These are phyloP conservation scores for Prinsepia uniflora DNA, from an alignment of 306 rosid species.

Conservation along the genomic window DNA sequence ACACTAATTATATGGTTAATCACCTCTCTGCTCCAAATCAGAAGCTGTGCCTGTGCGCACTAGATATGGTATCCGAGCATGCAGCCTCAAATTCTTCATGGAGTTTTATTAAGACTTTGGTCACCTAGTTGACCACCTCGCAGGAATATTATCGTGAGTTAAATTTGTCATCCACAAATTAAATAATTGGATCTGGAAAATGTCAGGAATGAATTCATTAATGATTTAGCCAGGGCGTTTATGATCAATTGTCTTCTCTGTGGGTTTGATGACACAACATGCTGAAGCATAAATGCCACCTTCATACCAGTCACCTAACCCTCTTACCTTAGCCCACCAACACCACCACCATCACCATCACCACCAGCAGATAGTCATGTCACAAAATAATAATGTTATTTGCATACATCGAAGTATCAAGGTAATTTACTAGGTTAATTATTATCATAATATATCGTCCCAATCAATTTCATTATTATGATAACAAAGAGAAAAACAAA, in stretches of 20 bases:
- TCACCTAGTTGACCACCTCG: too few species aligned
- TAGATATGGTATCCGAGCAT: too few species aligned
- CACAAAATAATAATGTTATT: background rate
- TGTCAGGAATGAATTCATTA: background rate
- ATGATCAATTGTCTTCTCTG: background rate
- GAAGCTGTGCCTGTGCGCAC: too few species aligned
- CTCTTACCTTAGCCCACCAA: background rate
- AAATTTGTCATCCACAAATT: background rate
- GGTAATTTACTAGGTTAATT: too few species aligned
- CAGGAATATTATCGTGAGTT: background rate
- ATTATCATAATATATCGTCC: background rate
- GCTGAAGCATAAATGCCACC: background rate
- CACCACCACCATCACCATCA: too few species aligned
- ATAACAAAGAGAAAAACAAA: too few species aligned
- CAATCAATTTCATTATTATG: slow-evolving; percentile 12
- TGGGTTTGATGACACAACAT: background rate
- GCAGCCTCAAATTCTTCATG: background rate
- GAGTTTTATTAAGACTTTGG: background rate
- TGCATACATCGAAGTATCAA: background rate
- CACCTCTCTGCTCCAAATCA: background rate
- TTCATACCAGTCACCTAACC: slow-evolving; percentile 14
- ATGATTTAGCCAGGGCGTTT: background rate
- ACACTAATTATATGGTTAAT: background rate
- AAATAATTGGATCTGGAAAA: background rate
- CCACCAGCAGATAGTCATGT: too few species aligned